These are phyloP conservation scores for Williopsis jadinii DNA, from an alignment of 1,139 yeast species.

Conservation along the genomic window DNA sequence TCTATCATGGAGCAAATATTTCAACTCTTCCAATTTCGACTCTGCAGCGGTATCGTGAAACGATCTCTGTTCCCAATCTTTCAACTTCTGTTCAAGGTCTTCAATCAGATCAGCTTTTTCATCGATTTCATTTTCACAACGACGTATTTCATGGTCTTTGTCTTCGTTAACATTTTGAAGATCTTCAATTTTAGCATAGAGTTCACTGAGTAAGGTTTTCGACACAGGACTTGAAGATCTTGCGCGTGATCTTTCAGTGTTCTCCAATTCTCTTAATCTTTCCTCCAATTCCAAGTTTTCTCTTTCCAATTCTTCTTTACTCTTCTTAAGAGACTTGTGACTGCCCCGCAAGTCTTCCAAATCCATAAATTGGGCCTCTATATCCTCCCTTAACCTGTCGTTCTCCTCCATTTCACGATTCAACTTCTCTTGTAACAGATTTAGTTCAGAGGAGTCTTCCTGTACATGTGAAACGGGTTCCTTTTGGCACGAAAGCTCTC, in stretches of 20 bases:
- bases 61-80: conserved; percentile 9
- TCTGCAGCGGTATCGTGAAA: conserved; percentile 6
- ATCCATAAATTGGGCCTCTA: neutral
- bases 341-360: neutral
- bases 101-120: conserved; percentile 17
- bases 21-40: conserved; percentile 10
- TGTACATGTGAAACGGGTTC: too few relatives aligned
- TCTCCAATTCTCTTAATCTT: neutral
- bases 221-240: conserved; percentile 8
- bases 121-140: conserved; percentile 18
- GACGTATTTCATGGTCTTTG: conserved; percentile 13
- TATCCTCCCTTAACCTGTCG: neutral
- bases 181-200: conserved; percentile 13
- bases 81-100: conserved; percentile 9
- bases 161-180: conserved; percentile 9
- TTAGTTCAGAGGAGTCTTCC: too few relatives aligned
- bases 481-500: conserved; percentile 1
- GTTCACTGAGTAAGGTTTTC: conserved; percentile 5
- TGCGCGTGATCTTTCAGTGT: conserved; percentile 1
- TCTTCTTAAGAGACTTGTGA: neutral
- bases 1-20: conserved; percentile 16
- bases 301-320: too few relatives aligned
- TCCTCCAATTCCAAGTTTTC: conserved; percentile 1
- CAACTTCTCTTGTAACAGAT: neutral
- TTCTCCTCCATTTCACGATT: neutral